Conservation (phyloP, 2,329 filamentous ascomycete genomes). For the Clonostachys sp. region DNA sequence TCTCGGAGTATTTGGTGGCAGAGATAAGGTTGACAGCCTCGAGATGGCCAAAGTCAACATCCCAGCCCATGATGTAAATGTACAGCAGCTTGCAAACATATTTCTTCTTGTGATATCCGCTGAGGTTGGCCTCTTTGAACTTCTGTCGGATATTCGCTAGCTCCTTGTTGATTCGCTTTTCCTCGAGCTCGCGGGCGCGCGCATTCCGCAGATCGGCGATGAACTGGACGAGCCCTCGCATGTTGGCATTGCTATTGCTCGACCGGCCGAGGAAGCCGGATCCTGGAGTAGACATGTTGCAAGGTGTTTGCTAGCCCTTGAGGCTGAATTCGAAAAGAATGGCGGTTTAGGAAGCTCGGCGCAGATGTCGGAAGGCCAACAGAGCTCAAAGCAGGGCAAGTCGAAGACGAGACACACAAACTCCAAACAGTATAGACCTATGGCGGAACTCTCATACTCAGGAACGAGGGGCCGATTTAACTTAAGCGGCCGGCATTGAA, state of each 20-base stretch:
- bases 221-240: slow-evolving; percentile 90
- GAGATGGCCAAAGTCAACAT: slow-evolving; percentile 97
- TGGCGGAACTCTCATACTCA: slow-evolving; percentile 1
- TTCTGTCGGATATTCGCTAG: slow-evolving; percentile 97
- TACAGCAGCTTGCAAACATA: slow-evolving; percentile 99
- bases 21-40: slow-evolving; percentile 98
- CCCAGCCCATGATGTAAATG: slow-evolving; percentile 98
- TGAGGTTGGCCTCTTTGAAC: slow-evolving; percentile 92
- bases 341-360: no score
- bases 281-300: slow-evolving; percentile 50
- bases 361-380: no score
- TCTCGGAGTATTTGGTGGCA: slow-evolving; percentile 95
- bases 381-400: no score
- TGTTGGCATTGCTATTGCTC: slow-evolving; percentile 60
- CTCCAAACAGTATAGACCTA: no score
- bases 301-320: no score
- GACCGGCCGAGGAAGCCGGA: slow-evolving; percentile 63
- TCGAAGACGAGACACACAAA: no score
- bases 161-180: slow-evolving; percentile 99
- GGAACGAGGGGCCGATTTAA: not conserved
- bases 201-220: slow-evolving; percentile 96
- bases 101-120: slow-evolving; percentile 99
- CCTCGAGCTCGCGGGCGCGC: slow-evolving; percentile 88
- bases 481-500: slow-evolving; percentile 2
- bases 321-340: no score